A percentile compares a stretch with the other conserved stretches of the same genome.
phyloP scores from a whole-genome alignment of 2,329 filamentous ascomycete species.

The Arthrobotrys conoides region DNA sequence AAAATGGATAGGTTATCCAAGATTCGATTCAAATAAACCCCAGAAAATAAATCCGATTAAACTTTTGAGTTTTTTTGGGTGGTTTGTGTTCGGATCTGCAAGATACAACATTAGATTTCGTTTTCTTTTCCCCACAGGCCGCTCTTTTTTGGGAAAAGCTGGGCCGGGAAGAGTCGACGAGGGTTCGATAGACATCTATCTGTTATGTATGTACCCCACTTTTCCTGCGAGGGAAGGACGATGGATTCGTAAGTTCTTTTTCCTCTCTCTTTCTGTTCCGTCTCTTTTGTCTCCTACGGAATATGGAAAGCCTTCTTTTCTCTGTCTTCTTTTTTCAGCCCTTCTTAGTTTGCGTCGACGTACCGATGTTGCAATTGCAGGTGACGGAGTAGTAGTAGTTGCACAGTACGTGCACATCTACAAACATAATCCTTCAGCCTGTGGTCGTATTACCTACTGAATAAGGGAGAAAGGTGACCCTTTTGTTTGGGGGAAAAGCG shows the following conservation, averaged over 20 bases:
- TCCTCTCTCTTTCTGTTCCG: background rate
- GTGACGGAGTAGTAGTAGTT: background rate
- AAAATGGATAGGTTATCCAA: slow-evolving; percentile 16
- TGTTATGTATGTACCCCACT: slow-evolving; percentile 3
- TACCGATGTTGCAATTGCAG: slow-evolving; percentile 15
- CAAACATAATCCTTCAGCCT: slow-evolving; percentile 27
- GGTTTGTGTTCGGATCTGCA: slow-evolving; percentile 24
- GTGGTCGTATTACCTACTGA: slow-evolving; percentile 10
- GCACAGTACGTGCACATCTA: background rate
- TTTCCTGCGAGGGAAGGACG: background rate
- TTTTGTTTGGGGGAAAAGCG: background rate
- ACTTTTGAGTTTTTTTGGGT: slow-evolving; percentile 33
- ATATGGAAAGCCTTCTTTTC: slow-evolving; percentile 18
- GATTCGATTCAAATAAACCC: slow-evolving; percentile 8
- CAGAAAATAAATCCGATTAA: slow-evolving; percentile 29
- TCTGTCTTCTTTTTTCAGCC: slow-evolving; percentile 13
- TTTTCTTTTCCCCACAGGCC: slow-evolving; percentile 29
- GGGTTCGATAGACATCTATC: slow-evolving; percentile 8
- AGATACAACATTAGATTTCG: slow-evolving; percentile 11
- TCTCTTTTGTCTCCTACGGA: slow-evolving; percentile 31
- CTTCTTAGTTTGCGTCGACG: slow-evolving; percentile 22
- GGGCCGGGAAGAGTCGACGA: slow-evolving; percentile 12
- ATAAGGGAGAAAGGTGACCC: slow-evolving; percentile 18
- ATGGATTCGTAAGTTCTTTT: background rate
- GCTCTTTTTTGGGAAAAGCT: slow-evolving; percentile 11